Evolutionary conservation across 2,329 filamentous ascomycete species (phyloP).

Genomic region (Epichloe baconii): DNA sequence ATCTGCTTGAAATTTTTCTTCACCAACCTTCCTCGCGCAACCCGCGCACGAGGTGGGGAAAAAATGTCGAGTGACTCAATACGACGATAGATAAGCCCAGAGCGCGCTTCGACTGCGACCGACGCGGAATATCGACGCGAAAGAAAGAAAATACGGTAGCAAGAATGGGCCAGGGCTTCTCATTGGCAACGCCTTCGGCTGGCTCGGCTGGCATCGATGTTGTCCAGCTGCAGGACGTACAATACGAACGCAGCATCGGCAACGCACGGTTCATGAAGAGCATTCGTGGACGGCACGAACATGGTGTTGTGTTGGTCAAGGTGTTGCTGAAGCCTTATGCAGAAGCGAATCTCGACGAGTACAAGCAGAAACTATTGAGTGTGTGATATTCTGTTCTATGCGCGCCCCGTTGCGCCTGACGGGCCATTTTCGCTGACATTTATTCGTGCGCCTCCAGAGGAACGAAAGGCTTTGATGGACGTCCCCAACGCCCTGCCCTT

Average conservation of each 20-base stretch:
- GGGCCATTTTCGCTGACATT: too few relatives aligned
- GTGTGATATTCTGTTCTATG: conserved; percentile 16
- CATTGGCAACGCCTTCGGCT: conserved; percentile 78
- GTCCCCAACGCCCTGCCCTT: conserved; percentile 87
- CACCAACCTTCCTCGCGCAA: background rate
- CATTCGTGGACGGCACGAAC: conserved; percentile 76
- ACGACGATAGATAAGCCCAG: background rate
- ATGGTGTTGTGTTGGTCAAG: conserved; percentile 88
- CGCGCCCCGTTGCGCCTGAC: too few relatives aligned
- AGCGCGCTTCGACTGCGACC: background rate
- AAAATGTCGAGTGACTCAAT: conserved; percentile 2
- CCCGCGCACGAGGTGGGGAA: background rate
- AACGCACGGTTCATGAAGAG: conserved; percentile 94
- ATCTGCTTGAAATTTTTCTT: background rate
- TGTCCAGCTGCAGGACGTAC: conserved; percentile 77
- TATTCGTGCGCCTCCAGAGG: conserved; percentile 36
- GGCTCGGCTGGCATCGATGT: conserved; percentile 90
- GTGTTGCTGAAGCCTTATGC: conserved; percentile 87
- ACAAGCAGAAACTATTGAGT: conserved; percentile 67
- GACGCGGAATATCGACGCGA: background rate
- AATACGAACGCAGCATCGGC: conserved; percentile 85
- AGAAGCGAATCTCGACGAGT: conserved; percentile 65
- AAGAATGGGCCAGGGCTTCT: conserved; percentile 91
- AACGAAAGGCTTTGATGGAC: conserved; percentile 64
- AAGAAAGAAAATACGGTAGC: background rate